A percentile compares a stretch with the other conserved stretches of the same genome.
phyloP scores from a whole-genome alignment of 2,329 filamentous ascomycete species.

The Aspergillus floridensis region DNA sequence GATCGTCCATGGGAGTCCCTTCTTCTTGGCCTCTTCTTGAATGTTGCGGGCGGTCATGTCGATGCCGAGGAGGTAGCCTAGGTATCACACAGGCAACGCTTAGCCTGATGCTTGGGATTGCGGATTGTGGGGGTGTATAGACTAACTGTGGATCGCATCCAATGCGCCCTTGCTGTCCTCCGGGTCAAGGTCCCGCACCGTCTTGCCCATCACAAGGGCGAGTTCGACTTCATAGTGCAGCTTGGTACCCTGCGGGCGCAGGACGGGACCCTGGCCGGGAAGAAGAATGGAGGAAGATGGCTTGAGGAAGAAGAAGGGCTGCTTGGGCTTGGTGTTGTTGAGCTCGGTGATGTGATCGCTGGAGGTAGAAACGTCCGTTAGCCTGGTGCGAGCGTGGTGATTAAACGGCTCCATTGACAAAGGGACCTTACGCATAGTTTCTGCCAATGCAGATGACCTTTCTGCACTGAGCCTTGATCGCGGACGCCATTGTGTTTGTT shows the following conservation, averaged over 20 bases:
- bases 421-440: conserved; percentile 78
- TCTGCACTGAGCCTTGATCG: conserved; percentile 53
- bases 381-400: background rate
- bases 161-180: conserved; percentile 73
- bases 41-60: conserved; percentile 97
- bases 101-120: background rate
- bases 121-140: background rate
- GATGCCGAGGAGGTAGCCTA: conserved; percentile 84
- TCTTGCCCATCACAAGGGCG: conserved; percentile 82
- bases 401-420: background rate
- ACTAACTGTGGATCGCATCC: conserved; percentile 73
- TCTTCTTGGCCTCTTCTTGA: conserved; percentile 95
- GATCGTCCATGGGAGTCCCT: conserved; percentile 93
- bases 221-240: conserved; percentile 96
- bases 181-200: conserved; percentile 69
- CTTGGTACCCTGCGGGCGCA: conserved; percentile 77
- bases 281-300: conserved; percentile 81
- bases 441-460: conserved; percentile 92
- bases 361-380: conserved; percentile 14
- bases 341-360: conserved; percentile 94
- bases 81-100: conserved; percentile 5
- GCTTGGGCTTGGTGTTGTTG: conserved; percentile 80
- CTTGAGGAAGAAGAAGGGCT: conserved; percentile 99
- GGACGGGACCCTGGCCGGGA: conserved; percentile 72
- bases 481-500: conserved; percentile 36